Percentiles rank a stretch among this genome's conserved stretches.
Conservation (phyloP, 441 rosid genomes). For the Daphne laureola region DNA sequence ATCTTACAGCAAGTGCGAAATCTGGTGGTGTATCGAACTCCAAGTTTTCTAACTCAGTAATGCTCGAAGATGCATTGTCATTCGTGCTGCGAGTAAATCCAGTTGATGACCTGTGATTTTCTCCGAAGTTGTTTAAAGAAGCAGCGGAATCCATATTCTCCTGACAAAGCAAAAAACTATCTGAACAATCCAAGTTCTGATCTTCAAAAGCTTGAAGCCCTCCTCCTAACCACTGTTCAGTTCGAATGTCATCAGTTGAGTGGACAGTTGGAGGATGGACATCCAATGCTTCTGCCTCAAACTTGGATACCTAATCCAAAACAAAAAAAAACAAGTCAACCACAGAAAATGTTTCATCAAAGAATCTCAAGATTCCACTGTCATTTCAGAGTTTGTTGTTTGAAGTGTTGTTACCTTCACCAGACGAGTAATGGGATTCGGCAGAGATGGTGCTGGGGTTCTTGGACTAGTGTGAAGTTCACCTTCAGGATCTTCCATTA, state of each 20-base stretch:
- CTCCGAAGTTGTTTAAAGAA: slow-evolving; percentile 18
- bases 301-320: slow-evolving; percentile 30
- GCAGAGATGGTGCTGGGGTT: slow-evolving; percentile 59
- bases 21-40: slow-evolving; percentile 79
- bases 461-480: slow-evolving; percentile 40
- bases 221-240: slow-evolving; percentile 42
- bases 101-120: slow-evolving; percentile 15
- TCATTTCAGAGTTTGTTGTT: not conserved
- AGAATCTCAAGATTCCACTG: not conserved
- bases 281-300: slow-evolving; percentile 22
- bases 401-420: slow-evolving; percentile 26
- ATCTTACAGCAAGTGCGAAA: slow-evolving; percentile 49
- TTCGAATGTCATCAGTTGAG: slow-evolving; percentile 21
- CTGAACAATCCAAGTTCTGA: slow-evolving; percentile 25
- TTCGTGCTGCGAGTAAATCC: slow-evolving; percentile 7
- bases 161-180: slow-evolving; percentile 41
- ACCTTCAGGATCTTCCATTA: slow-evolving; percentile 27
- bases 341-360: not conserved
- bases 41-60: slow-evolving; percentile 51
- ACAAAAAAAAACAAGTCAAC: slow-evolving; percentile 12
- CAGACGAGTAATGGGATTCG: slow-evolving; percentile 28
- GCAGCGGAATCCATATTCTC: slow-evolving; percentile 39
- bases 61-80: slow-evolving; percentile 21
- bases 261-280: slow-evolving; percentile 12
- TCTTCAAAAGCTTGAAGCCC: slow-evolving; percentile 58